These are phyloP conservation scores for Symbiodinium pilosum DNA, from an alignment of 73 alveolate species.

Conservation along the genomic window DNA sequence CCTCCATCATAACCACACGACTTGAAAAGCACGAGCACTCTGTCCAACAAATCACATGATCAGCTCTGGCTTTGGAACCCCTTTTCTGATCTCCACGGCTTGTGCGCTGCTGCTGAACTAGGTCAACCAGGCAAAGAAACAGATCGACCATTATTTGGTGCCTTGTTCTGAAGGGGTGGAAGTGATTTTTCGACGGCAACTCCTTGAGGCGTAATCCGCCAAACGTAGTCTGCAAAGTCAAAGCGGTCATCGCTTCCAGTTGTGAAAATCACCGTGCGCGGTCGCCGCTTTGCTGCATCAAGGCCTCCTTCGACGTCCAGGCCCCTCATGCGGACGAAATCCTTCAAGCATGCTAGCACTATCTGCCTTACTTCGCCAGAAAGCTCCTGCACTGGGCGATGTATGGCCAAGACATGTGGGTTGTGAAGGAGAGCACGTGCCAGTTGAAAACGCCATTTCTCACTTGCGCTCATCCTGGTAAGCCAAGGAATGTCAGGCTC, in stretches of 20 bases:
- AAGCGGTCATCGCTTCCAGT: not conserved
- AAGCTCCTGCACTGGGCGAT: conserved; percentile 2
- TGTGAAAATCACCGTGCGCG: conserved; percentile 1
- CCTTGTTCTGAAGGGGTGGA: too few species aligned
- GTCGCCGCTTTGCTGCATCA: not conserved
- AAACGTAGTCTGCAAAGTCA: not conserved
- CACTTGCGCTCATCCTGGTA: not conserved
- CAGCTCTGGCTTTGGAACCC: too few species aligned
- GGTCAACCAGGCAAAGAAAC: too few species aligned
- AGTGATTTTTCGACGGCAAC: not conserved
- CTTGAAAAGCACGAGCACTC: too few species aligned
- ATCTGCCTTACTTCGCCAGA: not conserved
- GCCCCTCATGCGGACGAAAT: not conserved
- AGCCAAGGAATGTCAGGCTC: not conserved
- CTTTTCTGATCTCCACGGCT: not conserved
- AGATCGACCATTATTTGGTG: too few species aligned
- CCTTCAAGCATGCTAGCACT: not conserved
- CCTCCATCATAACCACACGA: too few species aligned
- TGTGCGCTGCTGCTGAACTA: not conserved
- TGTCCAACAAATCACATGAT: too few species aligned
- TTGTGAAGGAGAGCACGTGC: not conserved
- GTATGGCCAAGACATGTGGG: not conserved
- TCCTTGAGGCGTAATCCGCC: not conserved
- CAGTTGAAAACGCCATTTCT: not conserved
- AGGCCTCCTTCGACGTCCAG: not conserved